phyloP scores from a whole-genome alignment of 257 asterid genomes.

The Solanum megistacrolobum region DNA sequence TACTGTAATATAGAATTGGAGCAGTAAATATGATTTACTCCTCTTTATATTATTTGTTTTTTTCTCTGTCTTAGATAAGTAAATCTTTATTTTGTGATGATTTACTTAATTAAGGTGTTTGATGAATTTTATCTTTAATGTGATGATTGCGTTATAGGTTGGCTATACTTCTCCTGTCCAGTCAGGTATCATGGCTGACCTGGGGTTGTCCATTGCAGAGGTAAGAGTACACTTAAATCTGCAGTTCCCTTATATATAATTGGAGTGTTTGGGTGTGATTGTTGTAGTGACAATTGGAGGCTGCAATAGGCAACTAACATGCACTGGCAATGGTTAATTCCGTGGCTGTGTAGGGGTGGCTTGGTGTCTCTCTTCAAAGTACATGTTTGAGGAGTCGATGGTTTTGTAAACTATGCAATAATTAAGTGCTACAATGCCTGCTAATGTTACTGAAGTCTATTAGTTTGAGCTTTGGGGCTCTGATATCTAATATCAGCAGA shows the following conservation, averaged over 20 bases:
- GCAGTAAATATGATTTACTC: neutral
- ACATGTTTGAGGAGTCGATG: neutral
- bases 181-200: constrained; percentile 11
- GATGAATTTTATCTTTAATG: neutral
- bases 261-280: neutral
- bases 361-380: neutral
- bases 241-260: neutral
- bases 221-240: neutral
- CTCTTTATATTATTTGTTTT: too few species aligned
- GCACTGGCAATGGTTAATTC: neutral
- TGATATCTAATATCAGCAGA: neutral
- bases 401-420: neutral
- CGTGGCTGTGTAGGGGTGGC: neutral
- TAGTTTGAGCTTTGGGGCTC: neutral
- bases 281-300: neutral
- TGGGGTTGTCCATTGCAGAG: constrained; percentile 16
- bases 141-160: neutral
- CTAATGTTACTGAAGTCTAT: neutral
- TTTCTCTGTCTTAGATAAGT: neutral
- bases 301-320: neutral
- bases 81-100: neutral
- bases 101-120: neutral
- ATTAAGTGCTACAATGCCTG: neutral
- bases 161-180: constrained; percentile 20
- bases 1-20: neutral